Evolutionary conservation across 2,329 filamentous ascomycete genomes (phyloP).

Genomic region (Pseudogymnoascus sp.): DNA sequence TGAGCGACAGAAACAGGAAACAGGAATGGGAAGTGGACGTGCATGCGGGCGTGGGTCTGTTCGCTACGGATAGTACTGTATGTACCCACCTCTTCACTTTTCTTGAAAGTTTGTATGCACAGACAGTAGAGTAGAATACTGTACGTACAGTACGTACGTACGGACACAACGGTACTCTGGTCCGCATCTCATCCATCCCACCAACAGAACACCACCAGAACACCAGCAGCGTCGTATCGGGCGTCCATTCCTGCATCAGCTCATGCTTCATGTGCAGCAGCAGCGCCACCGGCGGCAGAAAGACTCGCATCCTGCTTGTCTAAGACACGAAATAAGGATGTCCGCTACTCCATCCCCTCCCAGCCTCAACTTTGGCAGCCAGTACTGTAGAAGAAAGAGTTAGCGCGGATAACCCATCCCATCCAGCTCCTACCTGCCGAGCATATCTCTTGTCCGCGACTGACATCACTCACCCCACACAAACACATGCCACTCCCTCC

Average conservation of each 20-base stretch:
- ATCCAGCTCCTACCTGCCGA: too few relatives aligned
- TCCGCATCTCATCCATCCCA: background rate
- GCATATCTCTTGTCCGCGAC: background rate
- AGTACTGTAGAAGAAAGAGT: background rate
- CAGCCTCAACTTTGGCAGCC: background rate
- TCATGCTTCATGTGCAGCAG: background rate
- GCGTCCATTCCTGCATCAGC: background rate
- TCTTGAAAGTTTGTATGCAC: background rate
- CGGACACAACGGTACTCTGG: background rate
- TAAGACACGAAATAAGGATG: background rate
- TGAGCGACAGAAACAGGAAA: background rate
- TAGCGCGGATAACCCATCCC: background rate
- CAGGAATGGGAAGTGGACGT: background rate
- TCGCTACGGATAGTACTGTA: background rate
- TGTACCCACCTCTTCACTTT: background rate
- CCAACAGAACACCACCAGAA: background rate
- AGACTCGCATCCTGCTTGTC: background rate
- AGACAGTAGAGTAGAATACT: too few relatives aligned
- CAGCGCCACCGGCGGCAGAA: background rate
- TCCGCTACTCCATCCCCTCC: background rate
- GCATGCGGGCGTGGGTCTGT: background rate
- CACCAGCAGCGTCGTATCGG: background rate
- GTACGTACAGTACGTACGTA: background rate
- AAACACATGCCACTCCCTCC: background rate
- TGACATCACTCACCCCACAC: background rate